phyloP scores from a whole-genome alignment of 2,329 filamentous ascomycete species.

The Eutypella sp. region DNA sequence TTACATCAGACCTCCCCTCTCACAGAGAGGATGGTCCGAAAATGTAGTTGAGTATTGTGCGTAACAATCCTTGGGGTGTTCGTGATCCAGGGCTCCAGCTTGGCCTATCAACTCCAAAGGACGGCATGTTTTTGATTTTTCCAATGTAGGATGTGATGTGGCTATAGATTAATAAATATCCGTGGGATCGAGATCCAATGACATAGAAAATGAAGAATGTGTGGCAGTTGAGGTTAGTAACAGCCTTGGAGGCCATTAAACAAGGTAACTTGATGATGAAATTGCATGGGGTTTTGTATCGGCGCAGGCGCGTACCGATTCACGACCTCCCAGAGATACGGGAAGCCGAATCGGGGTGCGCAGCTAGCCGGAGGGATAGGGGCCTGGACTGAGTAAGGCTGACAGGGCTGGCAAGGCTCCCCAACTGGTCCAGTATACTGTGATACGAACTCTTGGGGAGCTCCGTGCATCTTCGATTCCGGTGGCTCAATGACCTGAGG shows the following conservation, averaged over 20 bases:
- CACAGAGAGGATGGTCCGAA: background rate
- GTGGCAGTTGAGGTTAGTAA: conserved; percentile 31
- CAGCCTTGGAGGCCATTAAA: conserved; percentile 48
- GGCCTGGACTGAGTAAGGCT: conserved; percentile 20
- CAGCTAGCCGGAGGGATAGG: conserved; percentile 27
- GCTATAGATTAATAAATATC: background rate
- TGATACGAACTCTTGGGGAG: conserved; percentile 43
- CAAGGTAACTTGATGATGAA: conserved; percentile 49
- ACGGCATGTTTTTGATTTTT: background rate
- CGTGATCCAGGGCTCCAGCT: background rate
- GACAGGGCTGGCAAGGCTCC: conserved; percentile 32
- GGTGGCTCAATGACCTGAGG: conserved; percentile 42
- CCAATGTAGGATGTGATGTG: too few relatives aligned
- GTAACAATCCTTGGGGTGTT: background rate
- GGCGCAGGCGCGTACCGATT: conserved; percentile 45
- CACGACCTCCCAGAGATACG: conserved; percentile 46
- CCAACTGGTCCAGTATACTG: conserved; percentile 37
- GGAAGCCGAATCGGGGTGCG: conserved; percentile 43
- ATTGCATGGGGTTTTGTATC: conserved; percentile 44
- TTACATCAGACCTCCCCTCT: background rate
- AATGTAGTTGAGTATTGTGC: background rate
- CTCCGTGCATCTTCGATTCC: conserved; percentile 37
- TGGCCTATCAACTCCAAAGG: background rate
- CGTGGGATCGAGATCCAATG: background rate
- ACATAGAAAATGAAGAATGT: background rate